These are phyloP conservation scores for Astrocystis sublimbata DNA, from an alignment of 495 filamentous ascomycete species.

Conservation along the genomic window DNA sequence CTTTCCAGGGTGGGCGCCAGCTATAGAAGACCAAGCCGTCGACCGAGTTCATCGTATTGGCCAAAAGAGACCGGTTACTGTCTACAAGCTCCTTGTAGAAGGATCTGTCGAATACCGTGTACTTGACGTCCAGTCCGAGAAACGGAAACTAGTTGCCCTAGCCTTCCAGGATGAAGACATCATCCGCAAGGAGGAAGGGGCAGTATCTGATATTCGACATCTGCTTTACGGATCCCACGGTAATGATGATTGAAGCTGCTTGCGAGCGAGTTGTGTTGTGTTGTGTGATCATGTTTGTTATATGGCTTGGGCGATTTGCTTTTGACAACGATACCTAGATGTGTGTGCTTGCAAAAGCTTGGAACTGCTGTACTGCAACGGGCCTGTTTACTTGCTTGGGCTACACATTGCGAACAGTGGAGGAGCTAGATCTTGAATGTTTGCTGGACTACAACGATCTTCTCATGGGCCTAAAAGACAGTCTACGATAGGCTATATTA, in stretches of 20 bases:
- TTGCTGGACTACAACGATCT: neutral
- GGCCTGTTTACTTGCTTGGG: neutral
- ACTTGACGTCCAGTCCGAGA: slow-evolving; percentile 75
- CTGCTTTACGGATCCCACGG: slow-evolving; percentile 9
- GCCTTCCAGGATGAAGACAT: slow-evolving; percentile 66
- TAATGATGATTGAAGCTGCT: neutral
- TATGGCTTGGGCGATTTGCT: neutral
- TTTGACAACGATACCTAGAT: neutral
- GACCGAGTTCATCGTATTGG: slow-evolving; percentile 89
- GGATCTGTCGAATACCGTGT: slow-evolving; percentile 84
- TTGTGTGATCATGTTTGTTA: neutral
- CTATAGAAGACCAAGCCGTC: slow-evolving; percentile 91
- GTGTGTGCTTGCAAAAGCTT: neutral
- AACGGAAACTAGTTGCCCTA: slow-evolving; percentile 74
- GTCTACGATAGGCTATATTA: neutral
- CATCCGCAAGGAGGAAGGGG: slow-evolving; percentile 13
- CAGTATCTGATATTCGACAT: slow-evolving; percentile 8
- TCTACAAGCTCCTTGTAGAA: slow-evolving; percentile 83
- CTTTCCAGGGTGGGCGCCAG: slow-evolving; percentile 76
- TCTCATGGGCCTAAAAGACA: neutral
- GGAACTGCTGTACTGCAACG: neutral
- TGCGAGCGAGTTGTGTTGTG: neutral
- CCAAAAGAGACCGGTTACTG: slow-evolving; percentile 73
- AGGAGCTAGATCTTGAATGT: neutral
- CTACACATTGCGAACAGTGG: neutral